Evolutionary conservation across 805 yeast genomes (phyloP).

Genomic region (Yarrowia divulgata): DNA sequence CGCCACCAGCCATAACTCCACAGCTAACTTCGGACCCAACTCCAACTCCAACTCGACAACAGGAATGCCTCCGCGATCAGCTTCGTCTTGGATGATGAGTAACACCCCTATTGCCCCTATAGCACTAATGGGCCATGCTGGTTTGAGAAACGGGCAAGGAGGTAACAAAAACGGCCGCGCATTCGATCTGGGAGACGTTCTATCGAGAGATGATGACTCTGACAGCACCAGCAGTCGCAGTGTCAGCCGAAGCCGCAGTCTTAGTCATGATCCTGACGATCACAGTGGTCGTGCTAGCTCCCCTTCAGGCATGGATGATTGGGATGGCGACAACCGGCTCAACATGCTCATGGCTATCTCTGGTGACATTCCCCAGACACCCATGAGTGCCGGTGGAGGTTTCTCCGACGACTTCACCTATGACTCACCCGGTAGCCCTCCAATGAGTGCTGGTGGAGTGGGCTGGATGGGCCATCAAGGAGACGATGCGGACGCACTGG

Average conservation of each 20-base stretch:
- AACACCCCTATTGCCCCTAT: conserved; percentile 10
- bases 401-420: background rate
- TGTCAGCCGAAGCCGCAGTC: conserved; percentile 11
- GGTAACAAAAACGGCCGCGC: background rate
- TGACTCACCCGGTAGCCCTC: conserved; percentile 27
- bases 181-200: conserved; percentile 18
- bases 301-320: conserved; percentile 15
- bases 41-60: conserved; percentile 12
- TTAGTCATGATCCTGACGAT: background rate
- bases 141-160: background rate
- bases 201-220: conserved; percentile 9
- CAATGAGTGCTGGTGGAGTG: conserved; percentile 14
- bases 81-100: conserved; percentile 36
- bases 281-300: background rate
- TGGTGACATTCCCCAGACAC: conserved; percentile 6
- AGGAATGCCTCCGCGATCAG: background rate
- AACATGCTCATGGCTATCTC: conserved; percentile 24
- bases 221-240: conserved; percentile 28
- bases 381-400: conserved; percentile 7
- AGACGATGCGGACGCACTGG: background rate
- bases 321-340: conserved; percentile 31
- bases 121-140: conserved; percentile 11
- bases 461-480: conserved; percentile 26
- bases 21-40: conserved; percentile 1
- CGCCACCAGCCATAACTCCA: background rate